Conservation (phyloP, 2,329 filamentous ascomycete species). For the Fonsecaea erecta region DNA sequence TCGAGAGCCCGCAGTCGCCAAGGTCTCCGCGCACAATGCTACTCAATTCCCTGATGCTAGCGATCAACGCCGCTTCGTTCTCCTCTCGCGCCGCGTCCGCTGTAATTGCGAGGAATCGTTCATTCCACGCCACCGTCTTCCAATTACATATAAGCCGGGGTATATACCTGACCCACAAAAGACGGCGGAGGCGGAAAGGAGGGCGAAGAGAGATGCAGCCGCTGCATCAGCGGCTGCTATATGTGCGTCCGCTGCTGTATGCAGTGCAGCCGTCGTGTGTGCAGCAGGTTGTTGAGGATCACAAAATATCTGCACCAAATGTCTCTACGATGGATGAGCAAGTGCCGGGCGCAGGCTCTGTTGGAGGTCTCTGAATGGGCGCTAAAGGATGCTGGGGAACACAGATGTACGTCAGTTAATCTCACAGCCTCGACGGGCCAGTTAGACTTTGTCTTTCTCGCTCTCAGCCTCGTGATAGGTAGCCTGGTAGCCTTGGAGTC, state of each 20-base stretch:
- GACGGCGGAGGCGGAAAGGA: neutral
- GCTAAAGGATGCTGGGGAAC: neutral
- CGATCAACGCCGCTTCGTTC: constrained; percentile 1
- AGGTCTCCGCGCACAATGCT: neutral
- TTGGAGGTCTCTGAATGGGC: neutral
- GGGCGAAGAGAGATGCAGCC: neutral
- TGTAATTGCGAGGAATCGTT: constrained; percentile 14
- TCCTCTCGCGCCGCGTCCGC: constrained; percentile 2
- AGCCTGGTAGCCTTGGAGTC: neutral
- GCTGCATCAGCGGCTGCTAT: neutral
- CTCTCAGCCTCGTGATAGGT: neutral
- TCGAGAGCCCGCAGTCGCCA: neutral
- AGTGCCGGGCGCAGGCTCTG: neutral
- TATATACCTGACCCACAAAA: constrained; percentile 8
- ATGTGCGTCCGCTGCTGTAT: neutral
- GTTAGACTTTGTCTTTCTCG: neutral
- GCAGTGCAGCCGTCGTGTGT: neutral
- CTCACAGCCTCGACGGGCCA: neutral
- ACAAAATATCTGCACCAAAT: neutral
- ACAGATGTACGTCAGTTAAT: neutral
- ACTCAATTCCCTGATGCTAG: neutral
- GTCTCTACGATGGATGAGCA: neutral
- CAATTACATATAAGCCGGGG: neutral
- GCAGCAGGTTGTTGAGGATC: neutral
- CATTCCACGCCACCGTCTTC: constrained; percentile 5